Percentiles rank a stretch among this genome's conserved stretches.
These are phyloP conservation scores for Lachnellula suecica DNA, from an alignment of 2,329 filamentous ascomycete genomes.

Conservation along the genomic window DNA sequence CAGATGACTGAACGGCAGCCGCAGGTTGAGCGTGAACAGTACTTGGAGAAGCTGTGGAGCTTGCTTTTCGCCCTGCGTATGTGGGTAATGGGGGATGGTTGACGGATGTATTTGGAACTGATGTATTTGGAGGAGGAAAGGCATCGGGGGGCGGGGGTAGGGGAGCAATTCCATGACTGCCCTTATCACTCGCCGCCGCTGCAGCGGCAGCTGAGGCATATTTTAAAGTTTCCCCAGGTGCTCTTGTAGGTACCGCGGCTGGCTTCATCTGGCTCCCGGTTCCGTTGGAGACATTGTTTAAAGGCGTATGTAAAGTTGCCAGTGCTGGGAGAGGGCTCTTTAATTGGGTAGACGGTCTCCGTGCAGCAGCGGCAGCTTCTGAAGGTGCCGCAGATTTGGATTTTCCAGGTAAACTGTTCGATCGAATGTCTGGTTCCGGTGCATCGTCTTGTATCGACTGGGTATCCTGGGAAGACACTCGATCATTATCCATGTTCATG, in stretches of 20 bases:
- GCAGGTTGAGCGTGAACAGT: constrained; percentile 47
- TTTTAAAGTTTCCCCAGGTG: constrained; percentile 87
- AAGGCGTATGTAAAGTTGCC: constrained; percentile 80
- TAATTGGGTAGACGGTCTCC: constrained; percentile 83
- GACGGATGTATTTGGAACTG: constrained; percentile 39
- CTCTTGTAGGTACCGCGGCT: constrained; percentile 78
- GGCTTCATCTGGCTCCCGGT: constrained; percentile 80
- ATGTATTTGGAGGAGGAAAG: constrained; percentile 47
- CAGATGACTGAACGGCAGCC: constrained; percentile 31
- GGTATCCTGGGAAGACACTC: constrained; percentile 90
- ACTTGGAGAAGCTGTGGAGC: constrained; percentile 57
- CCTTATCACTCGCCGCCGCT: constrained; percentile 86
- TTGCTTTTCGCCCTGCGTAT: constrained; percentile 48
- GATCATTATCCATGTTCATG: constrained; percentile 77
- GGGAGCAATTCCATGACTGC: constrained; percentile 88
- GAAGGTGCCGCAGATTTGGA: constrained; percentile 51
- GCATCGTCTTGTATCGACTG: constrained; percentile 88
- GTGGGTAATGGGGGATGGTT: constrained; percentile 31
- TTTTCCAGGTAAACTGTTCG: constrained; percentile 46
- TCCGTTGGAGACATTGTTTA: constrained; percentile 61
- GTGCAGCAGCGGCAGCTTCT: constrained; percentile 56
- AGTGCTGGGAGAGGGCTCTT: constrained; percentile 93
- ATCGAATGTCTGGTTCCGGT: constrained; percentile 55
- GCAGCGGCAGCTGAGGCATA: constrained; percentile 96
- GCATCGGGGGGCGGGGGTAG: constrained; percentile 83